Evolutionary conservation across 345 rosid genomes (phyloP).

Genomic region (Aquilaria malaccensis): DNA sequence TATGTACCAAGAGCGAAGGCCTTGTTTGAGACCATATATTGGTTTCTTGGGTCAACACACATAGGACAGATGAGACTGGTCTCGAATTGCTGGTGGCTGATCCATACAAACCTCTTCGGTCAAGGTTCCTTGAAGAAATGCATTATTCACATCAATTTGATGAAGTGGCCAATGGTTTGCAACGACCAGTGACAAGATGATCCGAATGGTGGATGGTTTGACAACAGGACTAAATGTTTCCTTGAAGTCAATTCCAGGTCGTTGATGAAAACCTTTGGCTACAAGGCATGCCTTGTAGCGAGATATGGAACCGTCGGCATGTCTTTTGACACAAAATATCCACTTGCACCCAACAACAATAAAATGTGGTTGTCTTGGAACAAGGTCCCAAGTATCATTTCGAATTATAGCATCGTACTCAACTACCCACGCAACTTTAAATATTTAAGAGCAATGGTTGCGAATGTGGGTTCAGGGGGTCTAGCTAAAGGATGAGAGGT

Average conservation of each 20-base stretch:
- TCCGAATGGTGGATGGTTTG: neutral
- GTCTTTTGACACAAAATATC: neutral
- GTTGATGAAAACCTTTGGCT: conserved; percentile 7
- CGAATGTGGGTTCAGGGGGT: neutral
- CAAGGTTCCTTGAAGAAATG: no score
- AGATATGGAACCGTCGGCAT: neutral
- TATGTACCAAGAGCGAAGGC: no score
- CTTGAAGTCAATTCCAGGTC: neutral
- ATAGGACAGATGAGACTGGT: no score
- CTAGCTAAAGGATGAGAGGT: neutral
- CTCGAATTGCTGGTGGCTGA: no score
- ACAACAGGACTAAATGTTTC: neutral
- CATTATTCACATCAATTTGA: no score
- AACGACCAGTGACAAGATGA: neutral
- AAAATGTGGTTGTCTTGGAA: neutral
- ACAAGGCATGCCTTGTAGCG: conserved; percentile 3
- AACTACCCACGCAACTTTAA: no score
- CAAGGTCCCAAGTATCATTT: neutral
- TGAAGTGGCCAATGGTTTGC: no score
- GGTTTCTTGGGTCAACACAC: no score
- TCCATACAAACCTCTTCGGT: no score
- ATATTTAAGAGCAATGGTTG: no score
- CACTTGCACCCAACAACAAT: neutral
- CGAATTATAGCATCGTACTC: neutral
- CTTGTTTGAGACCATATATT: no score